Evolutionary conservation across 805 yeast genomes (phyloP).

Genomic region (Blastobotrys muscicola): DNA sequence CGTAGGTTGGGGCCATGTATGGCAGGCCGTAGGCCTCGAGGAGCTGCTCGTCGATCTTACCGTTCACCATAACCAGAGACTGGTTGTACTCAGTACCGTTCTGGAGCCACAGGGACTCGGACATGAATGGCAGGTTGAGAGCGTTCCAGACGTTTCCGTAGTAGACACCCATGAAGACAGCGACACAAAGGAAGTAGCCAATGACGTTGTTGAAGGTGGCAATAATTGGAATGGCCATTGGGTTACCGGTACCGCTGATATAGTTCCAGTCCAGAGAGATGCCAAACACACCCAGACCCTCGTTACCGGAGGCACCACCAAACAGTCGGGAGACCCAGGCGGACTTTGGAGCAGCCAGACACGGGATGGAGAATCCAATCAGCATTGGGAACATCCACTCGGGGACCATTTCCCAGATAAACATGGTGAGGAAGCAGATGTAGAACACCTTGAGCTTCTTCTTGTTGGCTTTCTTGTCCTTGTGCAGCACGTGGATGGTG

Average conservation of each 20-base stretch:
- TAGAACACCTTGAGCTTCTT: constrained; percentile 21
- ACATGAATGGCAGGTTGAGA: constrained; percentile 26
- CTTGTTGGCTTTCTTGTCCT: constrained; percentile 13
- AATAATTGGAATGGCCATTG: constrained; percentile 24
- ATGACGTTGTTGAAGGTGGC: constrained; percentile 25
- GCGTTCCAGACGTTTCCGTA: constrained; percentile 29
- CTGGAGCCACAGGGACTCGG: constrained; percentile 24
- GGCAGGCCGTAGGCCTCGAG: constrained; percentile 25
- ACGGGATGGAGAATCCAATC: constrained; percentile 25
- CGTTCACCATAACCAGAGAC: constrained; percentile 22
- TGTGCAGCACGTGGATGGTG: constrained; percentile 42
- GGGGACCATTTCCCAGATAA: constrained; percentile 26
- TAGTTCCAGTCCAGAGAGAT: constrained; percentile 30
- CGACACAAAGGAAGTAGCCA: constrained; percentile 23
- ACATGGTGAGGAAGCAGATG: constrained; percentile 14
- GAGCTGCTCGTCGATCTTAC: constrained; percentile 19
- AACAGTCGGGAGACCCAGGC: constrained; percentile 25
- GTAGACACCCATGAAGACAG: constrained; percentile 22
- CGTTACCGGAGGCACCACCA: constrained; percentile 29
- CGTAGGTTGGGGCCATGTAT: constrained; percentile 26
- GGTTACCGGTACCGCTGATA: constrained; percentile 23
- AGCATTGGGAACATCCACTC: constrained; percentile 27
- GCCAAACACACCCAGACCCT: constrained; percentile 25
- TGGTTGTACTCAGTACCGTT: constrained; percentile 22
- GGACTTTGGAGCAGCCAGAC: constrained; percentile 23